Percentiles rank a stretch among this genome's conserved stretches.
phyloP scores from a whole-genome alignment of 1,284 basidiomycete species.

The Fomitiporia mediterranea region DNA sequence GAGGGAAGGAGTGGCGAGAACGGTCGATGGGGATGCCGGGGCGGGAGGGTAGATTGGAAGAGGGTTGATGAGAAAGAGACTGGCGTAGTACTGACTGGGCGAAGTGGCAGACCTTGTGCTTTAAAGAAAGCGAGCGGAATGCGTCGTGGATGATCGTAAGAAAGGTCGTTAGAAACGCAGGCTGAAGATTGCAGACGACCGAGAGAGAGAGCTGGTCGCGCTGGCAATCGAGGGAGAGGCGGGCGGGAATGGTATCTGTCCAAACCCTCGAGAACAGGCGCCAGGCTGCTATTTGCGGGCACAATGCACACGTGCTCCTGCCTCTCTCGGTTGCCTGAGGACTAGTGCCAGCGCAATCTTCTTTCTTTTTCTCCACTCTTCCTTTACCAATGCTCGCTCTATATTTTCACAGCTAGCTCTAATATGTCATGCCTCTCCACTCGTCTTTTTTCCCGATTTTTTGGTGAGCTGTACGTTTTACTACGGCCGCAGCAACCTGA shows the following conservation, averaged over 20 bases:
- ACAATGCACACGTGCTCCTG: neutral
- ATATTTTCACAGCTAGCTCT: neutral
- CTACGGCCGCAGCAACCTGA: neutral
- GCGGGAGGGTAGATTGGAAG: neutral
- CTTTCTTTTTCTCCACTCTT: neutral
- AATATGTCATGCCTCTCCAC: neutral
- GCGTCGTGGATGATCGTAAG: conserved; percentile 16
- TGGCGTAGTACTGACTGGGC: conserved; percentile 6
- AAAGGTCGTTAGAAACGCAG: conserved; percentile 18
- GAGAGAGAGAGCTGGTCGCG: conserved; percentile 7
- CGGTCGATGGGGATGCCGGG: conserved; percentile 8
- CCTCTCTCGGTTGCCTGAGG: conserved; percentile 11
- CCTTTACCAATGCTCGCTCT: neutral
- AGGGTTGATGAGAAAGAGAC: conserved; percentile 1
- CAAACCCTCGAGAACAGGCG: neutral
- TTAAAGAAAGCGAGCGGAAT: conserved; percentile 10
- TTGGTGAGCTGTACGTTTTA: neutral
- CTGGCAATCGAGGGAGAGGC: conserved; percentile 15
- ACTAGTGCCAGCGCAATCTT: neutral
- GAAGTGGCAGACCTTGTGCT: conserved; percentile 3
- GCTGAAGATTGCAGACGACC: neutral
- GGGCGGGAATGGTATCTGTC: neutral
- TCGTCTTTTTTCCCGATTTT: neutral
- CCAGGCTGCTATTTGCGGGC: conserved; percentile 1
- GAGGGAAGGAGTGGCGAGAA: neutral